Base-by-base conservation (phyloP, 441 rosid genomes). In the Syzygium syzygioides region DNA sequence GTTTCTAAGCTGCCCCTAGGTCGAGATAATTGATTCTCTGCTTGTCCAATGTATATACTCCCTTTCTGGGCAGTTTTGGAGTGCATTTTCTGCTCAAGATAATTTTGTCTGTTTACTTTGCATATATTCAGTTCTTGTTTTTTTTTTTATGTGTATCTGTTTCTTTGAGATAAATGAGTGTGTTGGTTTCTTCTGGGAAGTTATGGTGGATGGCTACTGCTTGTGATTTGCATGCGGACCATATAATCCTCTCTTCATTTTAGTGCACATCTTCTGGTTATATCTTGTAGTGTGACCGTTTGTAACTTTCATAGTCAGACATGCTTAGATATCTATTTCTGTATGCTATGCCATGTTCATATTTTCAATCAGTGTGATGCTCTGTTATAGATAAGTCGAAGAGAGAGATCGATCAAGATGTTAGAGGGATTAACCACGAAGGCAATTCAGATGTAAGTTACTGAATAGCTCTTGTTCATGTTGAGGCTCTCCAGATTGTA, bases 361-460 rank as follows among this genome's bases (percentile, higher is more conserved):
- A 56, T 25, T 85, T 71, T 41, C 53, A 79, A 53, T 83, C 17
- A 53, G 23, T 48, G 17, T 86, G 79, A n/a, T 45, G 23, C 28
- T 80, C 86, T 71, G 37, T 86, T 76, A 45, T 45, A 86, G 86
- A 79, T 34, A 64, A 57, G 52, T 56, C 79, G 80, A 41, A 80
- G 80, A 53, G 55, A 57, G 92, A 88, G 76, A 88, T 55, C 28
- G 91, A 91, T 87, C 92, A 92, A 85, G 91, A 90, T 87, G 90
- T 83, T 60, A 45, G 88, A 80, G 89, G 76, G 57, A 89, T 87
- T 55, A 88, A 83, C 86, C 68, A 89, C 26, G 87, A 90, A 54
- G 91, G 87, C 60, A 88, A 79, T 87, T 90, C 90, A 84, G 86
- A 86, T 90, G 98, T 96, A 90, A 92, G 93, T 52, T 80, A 57